Evolutionary conservation across 2,329 filamentous ascomycete species (phyloP).

Genomic region (Colletotrichum magnum): DNA sequence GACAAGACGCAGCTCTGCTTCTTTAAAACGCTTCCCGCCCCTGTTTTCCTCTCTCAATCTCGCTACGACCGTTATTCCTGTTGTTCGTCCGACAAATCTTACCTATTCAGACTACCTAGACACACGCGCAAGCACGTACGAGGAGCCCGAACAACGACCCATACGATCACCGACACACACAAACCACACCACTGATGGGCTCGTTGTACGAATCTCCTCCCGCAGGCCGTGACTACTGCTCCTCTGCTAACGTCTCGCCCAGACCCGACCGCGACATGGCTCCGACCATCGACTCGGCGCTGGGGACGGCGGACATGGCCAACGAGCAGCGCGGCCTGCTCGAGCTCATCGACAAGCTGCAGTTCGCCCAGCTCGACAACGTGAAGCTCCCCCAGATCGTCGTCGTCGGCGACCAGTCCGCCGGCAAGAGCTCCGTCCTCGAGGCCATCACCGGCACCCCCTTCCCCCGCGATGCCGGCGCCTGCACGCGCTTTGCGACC

Average conservation of each 20-base stretch:
- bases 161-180: background rate
- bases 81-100: conserved; percentile 2
- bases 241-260: conserved; percentile 32
- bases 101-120: background rate
- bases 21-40: conserved; percentile 26
- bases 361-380: conserved; percentile 66
- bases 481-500: conserved; percentile 74
- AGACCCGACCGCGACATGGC: conserved; percentile 48
- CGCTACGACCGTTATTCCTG: background rate
- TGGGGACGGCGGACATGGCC: conserved; percentile 64
- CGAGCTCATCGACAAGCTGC: conserved; percentile 70
- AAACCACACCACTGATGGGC: conserved; percentile 30
- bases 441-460: conserved; percentile 74
- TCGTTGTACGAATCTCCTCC: conserved; percentile 38
- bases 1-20: background rate
- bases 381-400: conserved; percentile 73
- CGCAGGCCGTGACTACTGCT: conserved; percentile 31
- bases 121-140: background rate
- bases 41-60: background rate
- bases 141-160: background rate
- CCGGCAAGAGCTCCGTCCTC: conserved; percentile 75
- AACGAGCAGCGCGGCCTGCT: conserved; percentile 70
- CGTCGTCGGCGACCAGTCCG: conserved; percentile 75
- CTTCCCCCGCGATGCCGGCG: conserved; percentile 71
- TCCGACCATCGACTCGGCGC: conserved; percentile 61